Evolutionary conservation across 148 eudicot species (phyloP).

Genomic region (Fagopyrum homotropicum): DNA sequence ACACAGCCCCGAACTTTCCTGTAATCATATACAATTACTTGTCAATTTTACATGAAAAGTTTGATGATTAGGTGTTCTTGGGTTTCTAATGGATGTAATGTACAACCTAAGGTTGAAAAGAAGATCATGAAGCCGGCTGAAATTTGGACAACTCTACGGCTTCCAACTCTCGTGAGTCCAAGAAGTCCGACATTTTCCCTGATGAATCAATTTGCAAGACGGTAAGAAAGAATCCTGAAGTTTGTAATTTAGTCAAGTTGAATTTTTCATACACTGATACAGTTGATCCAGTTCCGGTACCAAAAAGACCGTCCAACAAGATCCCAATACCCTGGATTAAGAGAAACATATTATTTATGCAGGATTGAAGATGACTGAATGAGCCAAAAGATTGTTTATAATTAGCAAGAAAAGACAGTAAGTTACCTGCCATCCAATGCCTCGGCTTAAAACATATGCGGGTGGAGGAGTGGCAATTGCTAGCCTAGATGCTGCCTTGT

Average conservation of each 20-base stretch:
- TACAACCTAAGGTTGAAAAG: constrained; percentile 76
- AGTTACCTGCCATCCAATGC: not conserved
- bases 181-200: constrained; percentile 97
- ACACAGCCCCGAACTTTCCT: constrained; percentile 60
- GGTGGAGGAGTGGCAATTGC: constrained; percentile 99
- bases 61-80: not conserved
- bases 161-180: constrained; percentile 96
- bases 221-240: not conserved
- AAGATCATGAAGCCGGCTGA: constrained; percentile 99
- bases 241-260: not conserved
- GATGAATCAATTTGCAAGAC: not conserved
- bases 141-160: constrained; percentile 96
- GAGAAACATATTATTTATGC: not conserved
- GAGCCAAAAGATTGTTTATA: not conserved
- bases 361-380: not conserved
- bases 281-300: constrained; percentile 82
- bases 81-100: not conserved
- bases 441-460: constrained; percentile 95
- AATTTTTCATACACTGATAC: constrained; percentile 74
- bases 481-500: constrained; percentile 94
- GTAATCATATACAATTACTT: constrained; percentile 21
- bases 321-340: constrained; percentile 38
- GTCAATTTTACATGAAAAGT: not conserved
- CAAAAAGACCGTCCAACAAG: constrained; percentile 86
- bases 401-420: not conserved